Evolutionary conservation across 768 basidiomycete species (phyloP).

Genomic region (Lactarius pseudohatsudake): DNA sequence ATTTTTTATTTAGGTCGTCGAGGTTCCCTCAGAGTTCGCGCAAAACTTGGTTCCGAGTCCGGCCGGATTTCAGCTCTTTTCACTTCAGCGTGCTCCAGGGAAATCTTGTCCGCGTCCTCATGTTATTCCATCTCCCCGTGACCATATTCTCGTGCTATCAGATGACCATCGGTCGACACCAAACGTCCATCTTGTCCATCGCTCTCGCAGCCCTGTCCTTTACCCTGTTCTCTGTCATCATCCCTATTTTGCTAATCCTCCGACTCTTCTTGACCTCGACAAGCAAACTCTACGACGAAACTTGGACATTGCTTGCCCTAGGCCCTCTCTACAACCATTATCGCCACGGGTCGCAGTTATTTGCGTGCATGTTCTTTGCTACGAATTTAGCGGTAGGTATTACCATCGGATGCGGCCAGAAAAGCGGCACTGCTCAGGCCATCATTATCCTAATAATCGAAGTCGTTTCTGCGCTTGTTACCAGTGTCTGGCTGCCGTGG

Average conservation of each 20-base stretch:
- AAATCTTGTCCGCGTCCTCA: conserved; percentile 86
- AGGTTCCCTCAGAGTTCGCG: conserved; percentile 40
- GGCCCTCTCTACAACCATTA: conserved; percentile 97
- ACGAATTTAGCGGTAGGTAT: conserved; percentile 82
- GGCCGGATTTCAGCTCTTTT: conserved; percentile 70
- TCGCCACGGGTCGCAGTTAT: conserved; percentile 86
- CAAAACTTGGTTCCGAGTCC: conserved; percentile 53
- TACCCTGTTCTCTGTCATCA: conserved; percentile 69
- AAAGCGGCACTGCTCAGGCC: conserved; percentile 87
- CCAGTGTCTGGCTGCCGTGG: conserved; percentile 96
- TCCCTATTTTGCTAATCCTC: conserved; percentile 72
- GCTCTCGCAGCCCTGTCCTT: conserved; percentile 84
- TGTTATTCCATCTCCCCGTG: conserved; percentile 93
- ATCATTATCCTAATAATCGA: conserved; percentile 89
- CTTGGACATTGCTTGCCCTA: conserved; percentile 82
- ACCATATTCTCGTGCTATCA: conserved; percentile 91
- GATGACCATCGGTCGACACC: conserved; percentile 57
- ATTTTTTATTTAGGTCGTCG: conserved; percentile 41
- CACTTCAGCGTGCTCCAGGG: conserved; percentile 82
- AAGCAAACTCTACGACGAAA: conserved; percentile 93
- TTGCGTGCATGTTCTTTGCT: conserved; percentile 75
- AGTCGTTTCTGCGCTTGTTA: conserved; percentile 80
- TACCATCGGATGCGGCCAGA: conserved; percentile 86
- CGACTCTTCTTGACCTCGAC: conserved; percentile 80
- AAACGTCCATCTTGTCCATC: conserved; percentile 58